Base-by-base conservation (phyloP, 2,329 filamentous ascomycete genomes). In the Dothideomycetes sp. region DNA sequence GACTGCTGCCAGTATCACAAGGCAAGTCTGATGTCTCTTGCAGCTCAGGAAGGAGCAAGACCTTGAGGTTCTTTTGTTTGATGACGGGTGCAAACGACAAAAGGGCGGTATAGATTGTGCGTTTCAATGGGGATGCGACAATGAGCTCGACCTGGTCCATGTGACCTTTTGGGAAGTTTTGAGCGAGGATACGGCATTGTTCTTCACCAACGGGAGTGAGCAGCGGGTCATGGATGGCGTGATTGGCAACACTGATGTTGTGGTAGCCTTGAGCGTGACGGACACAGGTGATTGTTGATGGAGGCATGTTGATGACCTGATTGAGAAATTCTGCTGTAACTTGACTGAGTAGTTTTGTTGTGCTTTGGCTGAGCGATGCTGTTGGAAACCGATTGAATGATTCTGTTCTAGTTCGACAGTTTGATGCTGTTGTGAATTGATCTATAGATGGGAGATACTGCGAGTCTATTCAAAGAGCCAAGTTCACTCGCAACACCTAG, bases 61-160 rank as follows among this genome's bases (percentile, higher is more conserved):
- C 57, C 32, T 64, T 70, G 40, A 71, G 55, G 3, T 64, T 62
- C 40, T 62, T 61, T 8, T 55, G 51, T 16, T 66, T 52, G 37
- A 75, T 68, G 1, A 65, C 68, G 0, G 74, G 66, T 14, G 69
- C 71, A 58, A 94, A 93, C 34, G 75, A 72, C 39, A 77, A 63
- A 19, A 86, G 68, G 24, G 81, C 79, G 2, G 87, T 94, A 61
- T 84, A 77, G 34, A 94, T 69, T 2, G 87, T 93, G 45, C 87
- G 77, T 37, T 81, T 79, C 49, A 94, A 71, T 4, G 87, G 86
- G 1, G 84, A 91, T 30, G 85, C 78, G 16, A 87, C 72, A 10
- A 94, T 70, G 49, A 82, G 70, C 4, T 81, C 79, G 52, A 91
- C 65, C 30, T 69, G 61, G 45, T 67, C 63, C 55, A 83, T 79